A percentile compares a stretch with the other conserved stretches of the same genome.
phyloP scores from a whole-genome alignment of 345 rosid genomes.

The Heritiera littoralis region DNA sequence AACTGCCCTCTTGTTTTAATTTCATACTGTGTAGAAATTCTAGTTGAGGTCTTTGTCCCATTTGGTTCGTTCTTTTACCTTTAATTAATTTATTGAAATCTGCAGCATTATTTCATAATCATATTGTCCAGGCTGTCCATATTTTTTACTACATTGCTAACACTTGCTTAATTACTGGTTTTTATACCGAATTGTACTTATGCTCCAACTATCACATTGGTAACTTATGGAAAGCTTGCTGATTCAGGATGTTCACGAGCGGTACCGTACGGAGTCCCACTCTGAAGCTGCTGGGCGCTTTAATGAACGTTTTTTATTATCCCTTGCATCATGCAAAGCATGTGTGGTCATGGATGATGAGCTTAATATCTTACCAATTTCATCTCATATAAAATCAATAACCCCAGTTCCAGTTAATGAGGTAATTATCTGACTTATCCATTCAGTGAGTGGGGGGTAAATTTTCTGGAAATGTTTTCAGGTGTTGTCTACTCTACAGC shows the following conservation, averaged over 20 bases:
- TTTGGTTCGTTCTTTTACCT: not conserved
- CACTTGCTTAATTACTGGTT: not conserved
- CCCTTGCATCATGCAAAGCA: slow-evolving; percentile 89
- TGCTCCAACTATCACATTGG: not conserved
- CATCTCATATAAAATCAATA: slow-evolving; percentile 87
- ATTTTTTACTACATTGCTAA: not conserved
- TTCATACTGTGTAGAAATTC: not conserved
- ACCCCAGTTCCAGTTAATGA: slow-evolving; percentile 54
- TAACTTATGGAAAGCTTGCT: slow-evolving; percentile 21
- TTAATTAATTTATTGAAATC: not conserved
- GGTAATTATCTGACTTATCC: slow-evolving; percentile 41
- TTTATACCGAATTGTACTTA: not conserved
- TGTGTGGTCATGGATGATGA: slow-evolving; percentile 96
- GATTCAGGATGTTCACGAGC: slow-evolving; percentile 94
- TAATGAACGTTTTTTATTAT: slow-evolving; percentile 87
- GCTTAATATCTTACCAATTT: slow-evolving; percentile 86
- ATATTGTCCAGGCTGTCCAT: not conserved
- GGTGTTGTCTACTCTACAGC: not conserved
- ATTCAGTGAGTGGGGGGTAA: not conserved
- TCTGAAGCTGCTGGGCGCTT: slow-evolving; percentile 83
- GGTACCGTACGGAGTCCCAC: slow-evolving; percentile 95
- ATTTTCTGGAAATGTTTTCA: slow-evolving; percentile 9
- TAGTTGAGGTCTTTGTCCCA: not conserved
- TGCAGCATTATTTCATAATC: not conserved
- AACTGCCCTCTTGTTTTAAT: not conserved